Percentiles rank a stretch among this genome's conserved stretches.
phyloP scores from a whole-genome alignment of 257 asterid species.

The Nicotiana otophora region DNA sequence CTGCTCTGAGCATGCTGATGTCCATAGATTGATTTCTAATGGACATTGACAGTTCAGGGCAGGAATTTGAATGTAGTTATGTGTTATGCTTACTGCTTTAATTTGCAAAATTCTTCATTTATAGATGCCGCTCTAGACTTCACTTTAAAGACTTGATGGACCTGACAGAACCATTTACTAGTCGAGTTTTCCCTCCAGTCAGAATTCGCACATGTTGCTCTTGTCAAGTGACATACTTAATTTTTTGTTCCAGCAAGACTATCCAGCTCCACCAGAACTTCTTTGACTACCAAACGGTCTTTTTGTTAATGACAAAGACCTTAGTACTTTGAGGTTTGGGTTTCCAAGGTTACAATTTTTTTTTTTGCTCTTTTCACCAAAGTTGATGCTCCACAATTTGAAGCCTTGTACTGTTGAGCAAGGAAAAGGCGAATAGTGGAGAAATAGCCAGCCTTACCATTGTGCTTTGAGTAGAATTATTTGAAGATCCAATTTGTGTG shows the following conservation, averaged over 20 bases:
- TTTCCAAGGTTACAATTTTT: neutral
- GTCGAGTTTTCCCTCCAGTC: neutral
- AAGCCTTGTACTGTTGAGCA: neutral
- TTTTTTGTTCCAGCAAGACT: neutral
- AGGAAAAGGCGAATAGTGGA: neutral
- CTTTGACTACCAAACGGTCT: neutral
- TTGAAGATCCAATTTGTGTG: neutral
- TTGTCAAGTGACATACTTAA: neutral
- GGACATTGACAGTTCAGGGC: neutral
- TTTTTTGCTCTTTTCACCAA: neutral
- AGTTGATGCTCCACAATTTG: neutral
- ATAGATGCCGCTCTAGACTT: neutral
- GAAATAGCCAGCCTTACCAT: neutral
- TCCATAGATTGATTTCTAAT: neutral
- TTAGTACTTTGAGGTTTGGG: neutral
- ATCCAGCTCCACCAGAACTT: constrained; percentile 3
- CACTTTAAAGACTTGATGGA: neutral
- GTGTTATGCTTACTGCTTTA: neutral
- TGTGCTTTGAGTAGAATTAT: neutral
- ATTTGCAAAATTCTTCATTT: constrained; percentile 1
- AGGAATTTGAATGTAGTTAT: neutral
- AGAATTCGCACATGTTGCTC: neutral
- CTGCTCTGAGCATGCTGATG: neutral
- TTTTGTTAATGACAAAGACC: neutral
- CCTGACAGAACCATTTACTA: constrained; percentile 7